Base-by-base conservation (phyloP, 345 rosid genomes). In the Euphorbia peplus region DNA sequence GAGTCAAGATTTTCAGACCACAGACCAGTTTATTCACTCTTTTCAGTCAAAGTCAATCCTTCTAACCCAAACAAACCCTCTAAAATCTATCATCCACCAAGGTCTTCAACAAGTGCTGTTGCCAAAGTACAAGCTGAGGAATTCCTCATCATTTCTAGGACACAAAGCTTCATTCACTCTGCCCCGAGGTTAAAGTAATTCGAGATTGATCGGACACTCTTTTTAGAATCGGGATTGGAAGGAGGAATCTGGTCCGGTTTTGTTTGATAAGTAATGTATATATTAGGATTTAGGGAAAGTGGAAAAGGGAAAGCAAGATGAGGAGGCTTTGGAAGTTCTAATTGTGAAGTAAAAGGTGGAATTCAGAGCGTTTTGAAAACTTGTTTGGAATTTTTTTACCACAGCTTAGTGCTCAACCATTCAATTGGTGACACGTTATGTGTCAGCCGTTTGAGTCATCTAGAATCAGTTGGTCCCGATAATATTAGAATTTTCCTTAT, bases 1-100 rank as follows among this genome's bases (percentile, higher is more conserved):
- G 97, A 91, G 82, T 93, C 96, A 12, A 88, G 75, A 80, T 93
- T 93, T 81, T 93, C 98, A 18, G 98, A 93, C 80, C 98, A 93
- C 63, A 73, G 97, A 67, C 97, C 98, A n/a, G 98, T 93, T 67
- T 83, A 77, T 41, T 91, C 97, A 5, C 63, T 89, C 19, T 93
- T 93, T 73, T 85, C 90, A 16, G 88, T 88, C 66, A 81, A 84
- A 50, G 77, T 85, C 63, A 78, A 77, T 60, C 47, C 62, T 39
- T 67, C 65, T 39, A 69, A 67, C 42, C 48, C 57, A 66, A 58
- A 55, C 18, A 53, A 8, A 69, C 75, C 66, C 69, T 68, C 41
- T 53, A 72, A 16, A 63, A 44, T 44, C 1, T 15, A 44, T 13
- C 50, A 12, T 60, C 67, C 73, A 14, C 54, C 80, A 63, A 84